Evolutionary conservation across 208 protist genomes (phyloP), one percentile per base, ranked within the genome.

Genomic region (Acanthamoeba divionensis): DNA sequence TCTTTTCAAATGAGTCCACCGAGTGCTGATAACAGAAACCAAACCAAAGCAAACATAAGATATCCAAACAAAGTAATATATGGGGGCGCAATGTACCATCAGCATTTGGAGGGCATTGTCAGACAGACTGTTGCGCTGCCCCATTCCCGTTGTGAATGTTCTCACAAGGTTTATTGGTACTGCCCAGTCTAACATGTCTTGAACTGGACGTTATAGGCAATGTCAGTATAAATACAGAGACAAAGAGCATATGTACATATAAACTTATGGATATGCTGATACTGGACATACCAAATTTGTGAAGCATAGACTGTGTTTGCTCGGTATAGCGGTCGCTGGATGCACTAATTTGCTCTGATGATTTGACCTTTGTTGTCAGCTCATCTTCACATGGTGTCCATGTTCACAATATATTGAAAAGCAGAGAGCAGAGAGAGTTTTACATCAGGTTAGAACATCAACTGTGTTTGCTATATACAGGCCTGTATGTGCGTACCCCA

Each of bases 271-370:
- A n/a, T n/a, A n/a, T n/a, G n/a, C n/a, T n/a, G n/a, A n/a, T n/a
- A n/a, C n/a, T n/a, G n/a, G n/a, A n/a, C n/a, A n/a, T n/a, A 80
- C 71, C 71, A 31, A 80, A 80, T 29, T 80, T 50, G 52, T 52
- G 18, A 9, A 80, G 71, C 5, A 80, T 44, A 8, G 36, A 60
- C 6, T n/a, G 29, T 8, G 71, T 31, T 10, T 62, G 47, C 45
- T 8, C 44, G 1, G 71, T 55, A 44, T 24, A 80, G 18, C 57
- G 47, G 10, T 21, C 33, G 6, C 57, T 50, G 47, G 71, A 80
- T 9, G 41, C 31, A 36, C 41, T 36, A 36, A 29, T 36, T 73
- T 31, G 15, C 9, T 80, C 45, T n/a, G 36, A 41, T 41, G 36
- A 41, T 41, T 41, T 41, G 36, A 41, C 36, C 36, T 41, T 41